Percentiles rank a stretch among this genome's conserved stretches.
These are phyloP conservation scores for Sphaerulina vaccinii DNA, from an alignment of 2,329 filamentous ascomycete genomes.

Conservation along the genomic window DNA sequence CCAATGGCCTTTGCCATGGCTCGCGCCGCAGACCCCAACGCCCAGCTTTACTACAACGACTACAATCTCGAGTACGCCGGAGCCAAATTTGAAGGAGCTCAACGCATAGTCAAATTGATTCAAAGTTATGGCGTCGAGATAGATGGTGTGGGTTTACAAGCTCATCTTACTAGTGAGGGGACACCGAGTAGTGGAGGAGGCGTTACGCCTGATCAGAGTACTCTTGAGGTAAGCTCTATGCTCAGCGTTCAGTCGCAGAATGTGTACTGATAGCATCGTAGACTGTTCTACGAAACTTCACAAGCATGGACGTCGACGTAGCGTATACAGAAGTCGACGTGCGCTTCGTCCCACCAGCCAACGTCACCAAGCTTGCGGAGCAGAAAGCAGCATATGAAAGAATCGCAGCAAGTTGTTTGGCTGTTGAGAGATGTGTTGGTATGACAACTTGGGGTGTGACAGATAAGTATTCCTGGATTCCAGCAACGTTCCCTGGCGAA, in stretches of 20 bases:
- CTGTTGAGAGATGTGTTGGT: slow-evolving; percentile 40
- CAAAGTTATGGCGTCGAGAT: slow-evolving; percentile 34
- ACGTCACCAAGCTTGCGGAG: slow-evolving; percentile 40
- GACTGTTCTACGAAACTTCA: slow-evolving; percentile 52
- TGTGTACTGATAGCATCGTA: too few relatives aligned
- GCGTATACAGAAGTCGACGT: slow-evolving; percentile 67
- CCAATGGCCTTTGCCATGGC: slow-evolving; percentile 32
- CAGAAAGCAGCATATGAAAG: slow-evolving; percentile 46
- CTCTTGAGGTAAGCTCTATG: too few relatives aligned
- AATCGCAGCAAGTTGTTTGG: slow-evolving; percentile 39
- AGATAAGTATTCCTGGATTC: slow-evolving; percentile 45
- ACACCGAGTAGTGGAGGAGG: slow-evolving; percentile 20
- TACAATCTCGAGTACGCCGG: slow-evolving; percentile 33
- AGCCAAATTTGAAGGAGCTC: slow-evolving; percentile 27
- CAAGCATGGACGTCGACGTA: slow-evolving; percentile 55
- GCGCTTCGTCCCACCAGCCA: slow-evolving; percentile 34
- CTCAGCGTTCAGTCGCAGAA: too few relatives aligned
- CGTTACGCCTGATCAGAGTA: slow-evolving; percentile 20
- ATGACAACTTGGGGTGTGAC: slow-evolving; percentile 54
- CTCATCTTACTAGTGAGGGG: slow-evolving; percentile 51
- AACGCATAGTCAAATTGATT: slow-evolving; percentile 29
- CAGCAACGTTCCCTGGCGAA: slow-evolving; percentile 37
- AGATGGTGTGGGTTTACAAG: slow-evolving; percentile 51
- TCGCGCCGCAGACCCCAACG: slow-evolving; percentile 23
- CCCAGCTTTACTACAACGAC: slow-evolving; percentile 35